Conservation (phyloP, 192 early-diverging fungal species). For the Dissophora globulifera region DNA sequence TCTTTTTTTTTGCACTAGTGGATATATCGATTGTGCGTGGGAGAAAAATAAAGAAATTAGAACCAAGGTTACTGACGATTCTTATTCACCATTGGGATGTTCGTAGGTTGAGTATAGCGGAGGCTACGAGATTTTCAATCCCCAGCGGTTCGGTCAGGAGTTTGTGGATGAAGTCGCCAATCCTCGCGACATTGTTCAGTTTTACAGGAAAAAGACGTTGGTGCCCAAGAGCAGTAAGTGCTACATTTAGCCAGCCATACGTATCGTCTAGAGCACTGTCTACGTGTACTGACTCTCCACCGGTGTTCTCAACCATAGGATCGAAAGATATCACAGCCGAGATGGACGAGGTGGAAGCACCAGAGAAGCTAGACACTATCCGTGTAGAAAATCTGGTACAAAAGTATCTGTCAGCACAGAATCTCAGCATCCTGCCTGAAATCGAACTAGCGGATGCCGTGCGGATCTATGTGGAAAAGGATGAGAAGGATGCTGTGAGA, state of each 20-base stretch:
- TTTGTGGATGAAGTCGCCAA: conserved; percentile 90
- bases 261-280: too few species aligned
- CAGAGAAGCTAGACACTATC: conserved; percentile 74
- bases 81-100: not conserved
- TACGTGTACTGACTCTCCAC: too few species aligned
- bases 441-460: conserved; percentile 82
- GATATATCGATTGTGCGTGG: too few species aligned
- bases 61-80: too few species aligned
- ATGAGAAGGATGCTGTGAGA: conserved; percentile 84
- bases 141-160: conserved; percentile 83
- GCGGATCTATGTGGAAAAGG: conserved; percentile 83
- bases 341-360: conserved; percentile 12
- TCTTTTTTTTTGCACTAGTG: too few species aligned
- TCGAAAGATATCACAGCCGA: conserved; percentile 27
- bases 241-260: too few species aligned
- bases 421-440: conserved; percentile 79
- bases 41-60: too few species aligned
- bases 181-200: conserved; percentile 86
- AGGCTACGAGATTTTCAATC: conserved; percentile 85
- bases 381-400: conserved; percentile 81
- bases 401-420: conserved; percentile 71
- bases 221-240: conserved; percentile 12
- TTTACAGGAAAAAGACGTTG: conserved; percentile 69
- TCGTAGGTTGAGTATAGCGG: conserved; percentile 84
- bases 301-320: too few species aligned